Evolutionary conservation across 805 yeast genomes (phyloP).

Genomic region (Candida sonorensis): DNA sequence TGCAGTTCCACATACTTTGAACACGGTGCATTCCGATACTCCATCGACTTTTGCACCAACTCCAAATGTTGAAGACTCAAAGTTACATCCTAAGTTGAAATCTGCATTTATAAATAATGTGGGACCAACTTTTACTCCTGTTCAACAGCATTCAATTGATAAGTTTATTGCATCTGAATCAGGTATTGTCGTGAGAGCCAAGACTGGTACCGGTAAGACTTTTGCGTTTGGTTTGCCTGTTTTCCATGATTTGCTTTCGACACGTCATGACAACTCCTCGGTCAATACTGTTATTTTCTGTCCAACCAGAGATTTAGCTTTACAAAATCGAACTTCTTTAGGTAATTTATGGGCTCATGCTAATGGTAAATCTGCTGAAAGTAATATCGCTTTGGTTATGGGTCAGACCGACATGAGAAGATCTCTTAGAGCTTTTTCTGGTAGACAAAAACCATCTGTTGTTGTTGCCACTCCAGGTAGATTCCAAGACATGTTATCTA

Average conservation of each 20-base stretch:
- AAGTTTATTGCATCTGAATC: conserved; percentile 44
- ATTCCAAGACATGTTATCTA: conserved; percentile 54
- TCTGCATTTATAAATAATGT: conserved; percentile 29
- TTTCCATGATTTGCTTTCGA: conserved; percentile 42
- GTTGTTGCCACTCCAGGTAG: conserved; percentile 91
- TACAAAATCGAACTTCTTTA: conserved; percentile 68
- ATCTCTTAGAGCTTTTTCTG: conserved; percentile 20
- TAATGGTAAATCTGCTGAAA: conserved; percentile 2
- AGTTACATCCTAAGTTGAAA: conserved; percentile 20
- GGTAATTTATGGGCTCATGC: conserved; percentile 33
- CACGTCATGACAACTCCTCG: conserved; percentile 18
- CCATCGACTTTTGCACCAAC: conserved; percentile 8
- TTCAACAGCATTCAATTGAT: conserved; percentile 56
- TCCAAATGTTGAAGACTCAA: conserved; percentile 19
- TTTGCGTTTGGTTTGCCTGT: conserved; percentile 82
- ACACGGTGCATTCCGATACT: background rate
- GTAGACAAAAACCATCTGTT: conserved; percentile 42
- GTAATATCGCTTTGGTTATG: conserved; percentile 47
- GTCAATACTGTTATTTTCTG: conserved; percentile 66
- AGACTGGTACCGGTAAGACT: conserved; percentile 95
- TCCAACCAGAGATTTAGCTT: conserved; percentile 89
- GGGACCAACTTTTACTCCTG: conserved; percentile 54
- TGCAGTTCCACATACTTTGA: background rate
- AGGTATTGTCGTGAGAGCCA: conserved; percentile 81
- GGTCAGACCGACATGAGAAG: conserved; percentile 51